Evolutionary conservation across 2,329 filamentous ascomycete species (phyloP), one percentile per base, ranked within the genome.

Genomic region (Pseudocercospora vitis): DNA sequence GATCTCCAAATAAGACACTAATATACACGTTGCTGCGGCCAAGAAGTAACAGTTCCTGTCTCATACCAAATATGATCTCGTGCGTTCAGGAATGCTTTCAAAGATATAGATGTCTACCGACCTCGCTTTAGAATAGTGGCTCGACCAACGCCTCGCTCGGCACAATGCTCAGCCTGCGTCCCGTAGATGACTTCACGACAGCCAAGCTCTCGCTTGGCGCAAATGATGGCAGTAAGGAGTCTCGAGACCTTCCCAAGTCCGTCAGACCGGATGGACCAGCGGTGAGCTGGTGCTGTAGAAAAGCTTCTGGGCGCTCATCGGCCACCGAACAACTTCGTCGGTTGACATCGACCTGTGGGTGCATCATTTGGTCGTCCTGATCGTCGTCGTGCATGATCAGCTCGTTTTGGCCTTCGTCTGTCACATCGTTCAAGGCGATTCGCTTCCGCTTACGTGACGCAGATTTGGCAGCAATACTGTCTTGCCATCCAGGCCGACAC

Each of bases 401-500:
- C 37, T 42, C 21, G 37, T 1, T 23, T 26, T 26, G 9, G 4
- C 24, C 14, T 21, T 18, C 21, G 6, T 19, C 24, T 7, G 14
- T 31, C 12, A 5, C 26, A 26, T 37, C 49, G 3, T 52, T 44
- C 28, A 46, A 7, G 9, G 24, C 28, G 31, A 28, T 29, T 19
- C 33, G 48, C 48, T 55, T 55, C 37, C 53, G 18, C 19, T 48
- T 51, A 6, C 48, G 40, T 7, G 42, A 45, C 16, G 42, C 23
- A 31, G 42, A 31, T 21, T 12, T 21, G 9, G 44, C 42, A 14
- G 16, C 3, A 12, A 26, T 23, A 26, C 16, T 32, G 2, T 60
- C 44, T 12, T 50, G 46, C 65, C 64, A 66, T 2, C 64, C 67
- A n/a, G 57, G 23, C 50, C 68, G 58, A 14, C 73, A 75, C 68